Base-by-base conservation (phyloP, 2,329 filamentous ascomycete genomes). In the Fusarium concolor region DNA sequence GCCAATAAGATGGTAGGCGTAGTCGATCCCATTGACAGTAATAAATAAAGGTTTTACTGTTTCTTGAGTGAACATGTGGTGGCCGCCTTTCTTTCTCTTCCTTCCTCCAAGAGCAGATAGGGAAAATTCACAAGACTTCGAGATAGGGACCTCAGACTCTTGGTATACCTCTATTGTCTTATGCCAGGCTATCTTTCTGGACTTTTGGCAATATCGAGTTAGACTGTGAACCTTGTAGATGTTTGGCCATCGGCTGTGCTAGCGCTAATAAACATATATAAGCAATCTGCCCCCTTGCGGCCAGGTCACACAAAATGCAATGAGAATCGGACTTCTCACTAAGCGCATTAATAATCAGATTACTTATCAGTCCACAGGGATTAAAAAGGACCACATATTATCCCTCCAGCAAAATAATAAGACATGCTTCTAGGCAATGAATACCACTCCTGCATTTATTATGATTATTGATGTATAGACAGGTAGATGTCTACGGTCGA, bases 61-160 rank as follows among this genome's bases (percentile, higher is more conserved):
- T 9, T 37, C 45, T 37, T 49, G 45, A 1, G 44, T 46, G 0
- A 26, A n/a, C 44, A 46, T 33, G 2, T 22, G n/a, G n/a, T n/a
- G n/a, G 15, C 6, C 2, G 5, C 5, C 4, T 5, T 0, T 24
- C 6, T 22, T 5, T 20, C 5, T 22, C 18, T 39, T 14, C 8
- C 5, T 22, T 22, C 5, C n/a, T n/a, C n/a, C n/a, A n/a, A n/a
- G n/a, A n/a, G n/a, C n/a, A n/a, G n/a, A 7, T 6, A 12, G 37
- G 10, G 15, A 39, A 6, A 20, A 14, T 11, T 0, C 10, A 22
- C 14, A 39, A 12, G 8, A 12, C 18, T 12, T 6, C 10, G 2
- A 18, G 3, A 0, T 14, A 20, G 18, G 37, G 17, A 9, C 1
- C 7, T 24, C 20, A 10, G 5, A 3, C 9, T n/a, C 15, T 24